Percentiles rank a stretch among this genome's conserved stretches.
Evolutionary conservation across 331 rosid species (phyloP).

Genomic region (Prunus yedoensis): DNA sequence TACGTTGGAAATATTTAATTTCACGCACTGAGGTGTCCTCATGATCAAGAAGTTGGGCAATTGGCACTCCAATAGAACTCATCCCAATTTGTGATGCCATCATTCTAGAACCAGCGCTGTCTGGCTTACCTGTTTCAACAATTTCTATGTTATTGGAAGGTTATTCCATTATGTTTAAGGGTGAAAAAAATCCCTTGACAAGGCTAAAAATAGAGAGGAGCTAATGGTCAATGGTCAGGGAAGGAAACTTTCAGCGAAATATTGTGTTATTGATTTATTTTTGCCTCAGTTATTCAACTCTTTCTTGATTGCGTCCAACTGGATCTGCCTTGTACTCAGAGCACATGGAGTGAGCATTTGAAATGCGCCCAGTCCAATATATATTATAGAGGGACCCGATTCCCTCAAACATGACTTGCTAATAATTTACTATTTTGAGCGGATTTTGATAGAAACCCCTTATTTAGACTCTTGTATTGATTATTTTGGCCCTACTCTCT

Average conservation of each 20-base stretch:
- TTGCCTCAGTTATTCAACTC: too few species aligned
- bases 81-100: constrained; percentile 50
- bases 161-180: not conserved
- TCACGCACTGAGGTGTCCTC: constrained; percentile 46
- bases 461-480: too few species aligned
- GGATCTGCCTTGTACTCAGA: too few species aligned
- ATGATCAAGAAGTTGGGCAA: constrained; percentile 52
- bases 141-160: not conserved
- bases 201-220: not conserved
- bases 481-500: too few species aligned
- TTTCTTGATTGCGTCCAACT: too few species aligned
- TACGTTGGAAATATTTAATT: constrained; percentile 52
- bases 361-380: too few species aligned
- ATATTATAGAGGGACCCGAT: too few species aligned
- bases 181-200: not conserved
- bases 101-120: constrained; percentile 41
- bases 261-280: too few species aligned
- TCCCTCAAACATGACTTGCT: too few species aligned
- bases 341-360: too few species aligned
- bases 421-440: too few species aligned
- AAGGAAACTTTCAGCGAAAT: not conserved
- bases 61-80: constrained; percentile 73
- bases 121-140: constrained; percentile 31
- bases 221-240: not conserved
- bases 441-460: too few species aligned